A percentile compares a stretch with the other conserved stretches of the same genome.
phyloP scores from a whole-genome alignment of 1,284 basidiomycete species.

The Boletus albobrunnescens region DNA sequence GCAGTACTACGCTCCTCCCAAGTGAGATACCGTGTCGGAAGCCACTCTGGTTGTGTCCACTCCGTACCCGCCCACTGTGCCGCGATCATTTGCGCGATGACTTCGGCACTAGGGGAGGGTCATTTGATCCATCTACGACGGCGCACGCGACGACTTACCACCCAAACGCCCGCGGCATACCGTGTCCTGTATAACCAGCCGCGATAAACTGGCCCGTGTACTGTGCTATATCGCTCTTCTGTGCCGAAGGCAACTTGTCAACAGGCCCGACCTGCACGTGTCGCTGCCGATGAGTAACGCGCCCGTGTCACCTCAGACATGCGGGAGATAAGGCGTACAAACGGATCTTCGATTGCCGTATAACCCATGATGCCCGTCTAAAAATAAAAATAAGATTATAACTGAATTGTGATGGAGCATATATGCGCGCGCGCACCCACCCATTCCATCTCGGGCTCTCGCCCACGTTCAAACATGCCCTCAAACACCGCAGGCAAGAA shows the following conservation, averaged over 20 bases:
- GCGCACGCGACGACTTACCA: slow-evolving; percentile 34
- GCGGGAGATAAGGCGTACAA: slow-evolving; percentile 53
- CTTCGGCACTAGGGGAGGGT: slow-evolving; percentile 51
- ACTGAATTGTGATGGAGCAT: background rate
- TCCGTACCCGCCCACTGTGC: slow-evolving; percentile 42
- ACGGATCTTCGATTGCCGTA: slow-evolving; percentile 60
- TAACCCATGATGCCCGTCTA: slow-evolving; percentile 83
- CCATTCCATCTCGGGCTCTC: slow-evolving; percentile 71
- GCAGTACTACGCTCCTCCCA: slow-evolving; percentile 24
- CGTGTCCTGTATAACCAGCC: slow-evolving; percentile 76
- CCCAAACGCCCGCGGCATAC: slow-evolving; percentile 73
- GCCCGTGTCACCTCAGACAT: background rate
- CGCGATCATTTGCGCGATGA: slow-evolving; percentile 59
- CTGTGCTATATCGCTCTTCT: slow-evolving; percentile 14
- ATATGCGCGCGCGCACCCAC: slow-evolving; percentile 33
- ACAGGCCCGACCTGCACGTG: slow-evolving; percentile 61
- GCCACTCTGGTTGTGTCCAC: slow-evolving; percentile 58
- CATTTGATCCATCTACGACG: background rate
- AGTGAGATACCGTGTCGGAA: slow-evolving; percentile 62
- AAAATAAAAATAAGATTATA: background rate
- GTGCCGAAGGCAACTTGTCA: slow-evolving; percentile 26
- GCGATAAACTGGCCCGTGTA: slow-evolving; percentile 66
- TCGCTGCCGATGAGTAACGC: background rate
- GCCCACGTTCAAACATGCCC: slow-evolving; percentile 42
- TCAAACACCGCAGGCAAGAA: slow-evolving; percentile 63